Evolutionary conservation across 192 early-diverging fungal genomes (phyloP), one percentile per base, ranked within the genome.

Genomic region (Rhizophlyctis rosea): DNA sequence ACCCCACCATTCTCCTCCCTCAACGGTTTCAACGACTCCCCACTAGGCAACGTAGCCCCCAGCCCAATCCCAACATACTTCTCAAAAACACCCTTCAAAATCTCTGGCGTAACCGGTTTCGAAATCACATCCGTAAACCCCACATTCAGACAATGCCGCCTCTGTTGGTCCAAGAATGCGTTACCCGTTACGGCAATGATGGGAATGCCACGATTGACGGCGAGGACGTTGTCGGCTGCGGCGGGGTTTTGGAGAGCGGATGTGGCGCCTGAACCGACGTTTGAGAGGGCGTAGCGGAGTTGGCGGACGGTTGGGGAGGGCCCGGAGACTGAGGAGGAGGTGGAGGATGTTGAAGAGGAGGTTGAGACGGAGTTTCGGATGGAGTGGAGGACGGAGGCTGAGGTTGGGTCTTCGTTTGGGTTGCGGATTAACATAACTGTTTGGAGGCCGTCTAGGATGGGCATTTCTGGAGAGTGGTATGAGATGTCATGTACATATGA

Each of bases 381-480:
- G 51, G 53, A 54, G 50, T 36, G 47, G 28, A 53, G 39, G 23
- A 65, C 63, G 0, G 59, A 60, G 14, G 34, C 56, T 21, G 31
- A 14, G 16, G 49, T 34, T 31, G 57, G 34, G 49, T 60, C 34
- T 36, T 67, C 49, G 25, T 16, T 34, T 9, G 65, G 57, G 50
- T 60, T 67, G 4, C 65, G 56, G 23, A 67, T 67, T 7, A 48
- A 30, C n/a, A 58, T 14, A 1, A 58, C 60, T 25, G 65, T 58
- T 53, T 67, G 65, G 16, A 67, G 50, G 7, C 65, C 65, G 50
- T 67, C 65, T 49, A 67, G 49, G 4, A 67, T 53, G 24, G 65
- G 65, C 65, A 67, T 67, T 36, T 67, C 65, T 67, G 56, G n/a
- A n/a, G n/a, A n/a, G n/a, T n/a, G n/a, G n/a, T n/a, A n/a, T n/a